Base-by-base conservation (phyloP, 805 yeast genomes). In the Barnettozyma salicaria region DNA sequence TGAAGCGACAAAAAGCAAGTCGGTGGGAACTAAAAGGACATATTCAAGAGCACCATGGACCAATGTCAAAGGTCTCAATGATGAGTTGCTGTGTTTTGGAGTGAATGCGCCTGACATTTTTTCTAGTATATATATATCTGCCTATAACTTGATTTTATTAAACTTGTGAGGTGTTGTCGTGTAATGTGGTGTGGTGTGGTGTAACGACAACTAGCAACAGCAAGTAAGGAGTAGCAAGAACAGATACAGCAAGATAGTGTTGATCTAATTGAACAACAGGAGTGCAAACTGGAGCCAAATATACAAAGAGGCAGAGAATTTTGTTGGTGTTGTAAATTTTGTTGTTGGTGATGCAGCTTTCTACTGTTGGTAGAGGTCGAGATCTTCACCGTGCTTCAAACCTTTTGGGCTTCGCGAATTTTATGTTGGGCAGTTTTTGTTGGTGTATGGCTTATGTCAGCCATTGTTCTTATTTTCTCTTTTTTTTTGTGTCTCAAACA, bases 11-110 rank as follows among this genome's bases (percentile, higher is more conserved):
- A 87, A 76, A 56, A 84, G 82, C 37, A 80, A 70, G 39, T 78
- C 74, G 27, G 92, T 78, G 34, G 97, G 96, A 39, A 92, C 88
- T 53, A 89, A 71, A 37, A 90, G 67, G 16, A 90, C 81, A 60
- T 88, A 87, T 67, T 90, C 97, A 40, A 90, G 76, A 14, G 84
- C 66, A 41, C 96, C 97, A 56, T 87, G 95, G 41, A 79, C 65
- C 52, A 92, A 71, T 37, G 79, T 79, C 58, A 92, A 72, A 24
- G 97, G 96, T 67, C 97, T 77, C 51, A 75, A 60, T 12, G 83
- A 66, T 14, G 56, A 47, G 40, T 44, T 49, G 31, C 47, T 48
- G 38, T 45, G 56, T 40, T 44, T 53, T 34, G 58, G 58, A 30
- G 58, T 51, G 45, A 40, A 50, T 27, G 46, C 48, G 32, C 56